Conservation (phyloP, 23 red algal species). For the Gracilaria caudata region DNA sequence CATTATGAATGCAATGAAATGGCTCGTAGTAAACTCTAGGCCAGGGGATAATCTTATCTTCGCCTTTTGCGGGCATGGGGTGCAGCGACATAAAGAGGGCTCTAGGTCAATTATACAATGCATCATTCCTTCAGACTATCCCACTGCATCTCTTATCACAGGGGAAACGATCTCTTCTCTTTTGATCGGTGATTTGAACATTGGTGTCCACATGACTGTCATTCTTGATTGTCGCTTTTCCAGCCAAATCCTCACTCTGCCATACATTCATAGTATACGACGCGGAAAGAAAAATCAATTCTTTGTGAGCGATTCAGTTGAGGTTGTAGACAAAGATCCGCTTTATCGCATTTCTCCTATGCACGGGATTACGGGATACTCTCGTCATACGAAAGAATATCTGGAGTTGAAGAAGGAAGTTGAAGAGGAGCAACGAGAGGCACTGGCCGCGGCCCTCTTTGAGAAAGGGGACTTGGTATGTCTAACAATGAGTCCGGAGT, state of each 20-base stretch:
- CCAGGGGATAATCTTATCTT: conserved; percentile 55
- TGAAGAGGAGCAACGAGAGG: conserved; percentile 36
- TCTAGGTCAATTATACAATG: conserved; percentile 10
- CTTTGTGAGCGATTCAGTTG: not conserved
- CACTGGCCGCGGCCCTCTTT: conserved; percentile 20
- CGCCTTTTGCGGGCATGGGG: conserved; percentile 34
- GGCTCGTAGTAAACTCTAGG: conserved; percentile 20
- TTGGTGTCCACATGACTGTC: conserved; percentile 22
- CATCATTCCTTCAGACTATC: conserved; percentile 62
- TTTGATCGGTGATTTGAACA: conserved; percentile 10
- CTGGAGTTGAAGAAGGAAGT: conserved; percentile 13
- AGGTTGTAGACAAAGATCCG: not conserved
- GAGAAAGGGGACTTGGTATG: conserved; percentile 54
- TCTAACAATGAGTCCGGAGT: not conserved
- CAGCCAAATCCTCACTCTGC: conserved; percentile 29
- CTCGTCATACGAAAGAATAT: conserved; percentile 8
- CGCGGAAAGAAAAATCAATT: conserved; percentile 14
- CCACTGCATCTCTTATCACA: conserved; percentile 3
- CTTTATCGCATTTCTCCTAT: not conserved
- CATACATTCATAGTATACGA: conserved; percentile 36
- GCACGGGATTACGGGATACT: not conserved
- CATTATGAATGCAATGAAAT: conserved; percentile 45
- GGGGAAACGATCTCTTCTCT: not conserved
- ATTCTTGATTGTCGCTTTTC: conserved; percentile 56
- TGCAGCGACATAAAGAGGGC: not conserved